Base-by-base conservation (phyloP, 169 alveolate species). In the Plasmodium billcollinsi region DNA sequence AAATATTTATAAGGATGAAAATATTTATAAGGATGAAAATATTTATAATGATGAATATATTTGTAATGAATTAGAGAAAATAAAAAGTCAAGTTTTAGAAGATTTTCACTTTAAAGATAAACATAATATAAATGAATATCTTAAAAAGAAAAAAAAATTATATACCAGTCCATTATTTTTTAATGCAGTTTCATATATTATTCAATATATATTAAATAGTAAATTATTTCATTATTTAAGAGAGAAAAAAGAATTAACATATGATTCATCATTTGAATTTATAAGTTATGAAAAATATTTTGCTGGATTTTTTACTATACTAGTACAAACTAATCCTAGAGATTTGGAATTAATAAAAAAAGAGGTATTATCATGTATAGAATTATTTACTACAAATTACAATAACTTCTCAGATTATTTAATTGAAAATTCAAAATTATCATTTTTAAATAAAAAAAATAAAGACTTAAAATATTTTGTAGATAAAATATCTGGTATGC, bases 221-320 rank as follows among this genome's bases (percentile, higher is more conserved):
- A 74, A 88, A 67, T 54, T 88, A 29, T 74, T 88, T 74, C 92
- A 80, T 49, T 85, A 93, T 90, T 85, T 95, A 29, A 88, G 97
- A 61, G 96, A 95, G 43, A 96, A 94, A 91, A 93, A 94, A 89
- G 95, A 95, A 63, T 78, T 96, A 88, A 96, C 97, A 29, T 96
- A 96, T 74, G 97, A 95, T 39, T 93, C 97, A 26, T 90, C 93
- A 2, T 94, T 95, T 67, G 97, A 95, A 56, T 93, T 95, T 58
- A 78, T 93, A 92, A 80, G 93, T 63, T 94, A 94, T 65, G 97
- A 95, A 75, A 92, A 93, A 29, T 94, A 93, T 43, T 85, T 92
- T 73, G 95, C 95, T 15, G 97, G 97, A 6, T 86, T 92, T 58
- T 95, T 88, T 86, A 93, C 94, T 15, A 67, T 95, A 18, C 85